A percentile compares a stretch with the other conserved stretches of the same genome.
These are phyloP conservation scores for Fusarium sp. DNA, from an alignment of 2,329 filamentous ascomycete genomes.

Conservation along the genomic window DNA sequence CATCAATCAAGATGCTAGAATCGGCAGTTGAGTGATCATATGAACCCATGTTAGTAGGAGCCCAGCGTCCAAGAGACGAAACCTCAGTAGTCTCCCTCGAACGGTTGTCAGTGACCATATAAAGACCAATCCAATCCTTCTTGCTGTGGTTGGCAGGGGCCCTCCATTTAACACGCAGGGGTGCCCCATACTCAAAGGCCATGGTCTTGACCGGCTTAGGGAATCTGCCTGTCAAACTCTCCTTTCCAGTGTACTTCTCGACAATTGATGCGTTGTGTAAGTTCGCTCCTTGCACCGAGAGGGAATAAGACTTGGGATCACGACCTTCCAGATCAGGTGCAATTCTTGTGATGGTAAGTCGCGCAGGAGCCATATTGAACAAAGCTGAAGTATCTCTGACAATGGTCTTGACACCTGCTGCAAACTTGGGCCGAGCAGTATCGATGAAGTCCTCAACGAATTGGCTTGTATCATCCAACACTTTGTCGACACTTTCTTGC, in stretches of 20 bases:
- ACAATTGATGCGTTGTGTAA: slow-evolving; percentile 63
- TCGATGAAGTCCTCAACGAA: slow-evolving; percentile 94
- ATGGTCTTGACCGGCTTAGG: slow-evolving; percentile 80
- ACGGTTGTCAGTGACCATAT: slow-evolving; percentile 94
- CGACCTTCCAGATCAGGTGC: slow-evolving; percentile 84
- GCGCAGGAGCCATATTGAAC: slow-evolving; percentile 89
- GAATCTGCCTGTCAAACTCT: slow-evolving; percentile 77
- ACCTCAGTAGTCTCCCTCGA: slow-evolving; percentile 87
- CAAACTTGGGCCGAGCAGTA: slow-evolving; percentile 84
- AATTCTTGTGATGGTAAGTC: slow-evolving; percentile 84
- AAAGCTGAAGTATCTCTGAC: slow-evolving; percentile 88
- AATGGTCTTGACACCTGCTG: slow-evolving; percentile 86
- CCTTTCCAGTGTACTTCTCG: slow-evolving; percentile 77
- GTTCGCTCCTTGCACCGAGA: slow-evolving; percentile 78
- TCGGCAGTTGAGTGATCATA: slow-evolving; percentile 84
- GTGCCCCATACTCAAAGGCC: slow-evolving; percentile 88
- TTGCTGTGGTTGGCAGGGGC: slow-evolving; percentile 89
- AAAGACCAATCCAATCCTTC: slow-evolving; percentile 95
- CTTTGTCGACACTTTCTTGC: slow-evolving; percentile 88
- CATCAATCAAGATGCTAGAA: slow-evolving; percentile 78
- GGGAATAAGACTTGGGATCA: slow-evolving; percentile 82
- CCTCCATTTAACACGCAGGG: slow-evolving; percentile 90
- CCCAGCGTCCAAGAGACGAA: slow-evolving; percentile 89
- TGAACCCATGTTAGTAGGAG: slow-evolving; percentile 80
- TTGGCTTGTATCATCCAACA: slow-evolving; percentile 86